phyloP scores from a whole-genome alignment of 2,329 filamentous ascomycete species.

The Pestalotiopsis fici region DNA sequence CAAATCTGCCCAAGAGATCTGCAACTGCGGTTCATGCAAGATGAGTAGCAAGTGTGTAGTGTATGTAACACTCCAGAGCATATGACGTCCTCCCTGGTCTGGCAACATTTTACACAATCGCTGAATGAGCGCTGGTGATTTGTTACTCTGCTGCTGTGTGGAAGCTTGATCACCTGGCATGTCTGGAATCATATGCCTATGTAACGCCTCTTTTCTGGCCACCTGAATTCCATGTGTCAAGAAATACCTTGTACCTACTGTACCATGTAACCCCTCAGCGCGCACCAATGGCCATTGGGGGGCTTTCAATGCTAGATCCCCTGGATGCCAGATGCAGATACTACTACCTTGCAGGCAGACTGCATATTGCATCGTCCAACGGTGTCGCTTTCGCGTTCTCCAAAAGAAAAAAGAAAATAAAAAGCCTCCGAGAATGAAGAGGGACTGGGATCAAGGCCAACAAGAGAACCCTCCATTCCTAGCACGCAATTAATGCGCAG shows the following conservation, averaged over 20 bases:
- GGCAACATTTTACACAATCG: background rate
- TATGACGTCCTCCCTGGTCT: background rate
- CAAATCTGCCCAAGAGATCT: background rate
- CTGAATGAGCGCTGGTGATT: background rate
- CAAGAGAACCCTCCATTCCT: slow-evolving; percentile 23
- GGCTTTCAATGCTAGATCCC: background rate
- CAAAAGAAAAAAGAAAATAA: background rate
- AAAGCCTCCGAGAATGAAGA: background rate
- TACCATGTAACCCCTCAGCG: background rate
- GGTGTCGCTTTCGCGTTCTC: background rate
- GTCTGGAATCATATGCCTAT: too few species aligned
- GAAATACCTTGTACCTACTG: background rate
- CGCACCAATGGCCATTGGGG: too few species aligned
- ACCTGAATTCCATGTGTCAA: background rate
- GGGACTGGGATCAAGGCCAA: background rate
- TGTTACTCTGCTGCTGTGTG: background rate
- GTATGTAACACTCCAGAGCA: background rate
- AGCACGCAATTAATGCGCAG: background rate
- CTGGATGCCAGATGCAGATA: background rate
- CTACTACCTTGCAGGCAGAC: background rate
- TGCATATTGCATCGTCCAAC: background rate
- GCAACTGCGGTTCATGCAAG: background rate
- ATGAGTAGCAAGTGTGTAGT: background rate
- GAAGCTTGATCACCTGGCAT: background rate
- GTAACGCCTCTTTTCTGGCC: background rate